A percentile compares a stretch with the other conserved stretches of the same genome.
These are phyloP conservation scores for Fusarium anguioides DNA, from an alignment of 2,329 filamentous ascomycete genomes.

Conservation along the genomic window DNA sequence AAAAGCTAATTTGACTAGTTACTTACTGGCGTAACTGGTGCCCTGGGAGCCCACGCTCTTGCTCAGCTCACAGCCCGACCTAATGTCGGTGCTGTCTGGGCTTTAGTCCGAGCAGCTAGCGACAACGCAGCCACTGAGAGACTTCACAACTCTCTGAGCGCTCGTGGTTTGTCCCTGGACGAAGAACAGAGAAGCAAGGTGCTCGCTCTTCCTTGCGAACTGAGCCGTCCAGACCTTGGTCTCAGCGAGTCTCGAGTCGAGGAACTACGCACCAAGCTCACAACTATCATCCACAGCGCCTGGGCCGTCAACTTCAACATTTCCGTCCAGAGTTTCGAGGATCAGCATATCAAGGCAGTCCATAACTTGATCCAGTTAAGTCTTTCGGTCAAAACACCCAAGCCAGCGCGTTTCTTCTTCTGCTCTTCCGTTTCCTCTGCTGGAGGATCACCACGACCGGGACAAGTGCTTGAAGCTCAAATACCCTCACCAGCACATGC, in stretches of 20 bases:
- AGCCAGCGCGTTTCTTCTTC: conserved; percentile 56
- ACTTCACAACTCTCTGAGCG: conserved; percentile 20
- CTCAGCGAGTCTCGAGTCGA: conserved; percentile 42
- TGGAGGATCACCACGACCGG: conserved; percentile 47
- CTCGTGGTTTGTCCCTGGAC: conserved; percentile 13
- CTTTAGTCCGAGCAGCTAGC: conserved; percentile 31
- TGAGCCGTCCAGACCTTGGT: conserved; percentile 33
- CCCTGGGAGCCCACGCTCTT: conserved; percentile 68
- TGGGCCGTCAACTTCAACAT: conserved; percentile 70
- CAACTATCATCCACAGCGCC: conserved; percentile 60
- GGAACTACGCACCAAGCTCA: conserved; percentile 50
- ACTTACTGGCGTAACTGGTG: conserved; percentile 71
- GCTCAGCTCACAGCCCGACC: conserved; percentile 67
- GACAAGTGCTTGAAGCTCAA: conserved; percentile 49
- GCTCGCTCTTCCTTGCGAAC: conserved; percentile 32
- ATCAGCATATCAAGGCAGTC: conserved; percentile 58
- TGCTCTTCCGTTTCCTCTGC: conserved; percentile 59
- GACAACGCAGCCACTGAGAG: conserved; percentile 12
- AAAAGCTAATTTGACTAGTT: conserved; percentile 45
- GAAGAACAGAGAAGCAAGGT: conserved; percentile 42
- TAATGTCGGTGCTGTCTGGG: conserved; percentile 64
- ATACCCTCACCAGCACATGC: conserved; percentile 51
- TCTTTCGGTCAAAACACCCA: neutral
- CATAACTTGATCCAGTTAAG: conserved; percentile 58
- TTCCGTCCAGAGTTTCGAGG: conserved; percentile 60